Conservation (phyloP, 2,329 filamentous ascomycete species). For the Paecilomyces formosus region DNA sequence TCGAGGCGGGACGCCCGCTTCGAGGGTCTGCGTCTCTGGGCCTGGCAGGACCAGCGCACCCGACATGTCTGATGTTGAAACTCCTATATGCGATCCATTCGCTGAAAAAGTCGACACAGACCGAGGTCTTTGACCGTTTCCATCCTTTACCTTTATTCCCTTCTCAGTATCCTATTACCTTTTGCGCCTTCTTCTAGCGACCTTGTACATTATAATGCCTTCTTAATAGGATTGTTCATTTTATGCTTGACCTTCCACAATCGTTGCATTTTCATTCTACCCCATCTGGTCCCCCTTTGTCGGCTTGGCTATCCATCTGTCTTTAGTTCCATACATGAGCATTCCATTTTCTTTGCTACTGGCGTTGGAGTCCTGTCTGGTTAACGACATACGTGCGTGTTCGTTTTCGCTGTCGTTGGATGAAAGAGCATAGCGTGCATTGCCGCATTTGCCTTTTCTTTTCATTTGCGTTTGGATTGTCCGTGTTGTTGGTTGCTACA, state of each 20-base stretch:
- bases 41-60: not conserved
- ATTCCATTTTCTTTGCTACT: not conserved
- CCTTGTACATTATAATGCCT: conserved; percentile 6
- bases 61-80: not conserved
- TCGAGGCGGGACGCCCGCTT: not conserved
- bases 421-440: not conserved
- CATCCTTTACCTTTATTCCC: not conserved
- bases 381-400: not conserved
- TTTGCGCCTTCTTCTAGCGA: not conserved
- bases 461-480: not conserved
- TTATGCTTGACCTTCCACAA: not conserved
- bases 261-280: conserved; percentile 4
- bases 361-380: not conserved
- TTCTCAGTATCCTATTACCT: not conserved
- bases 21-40: not conserved
- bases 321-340: not conserved
- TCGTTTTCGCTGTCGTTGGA: not conserved
- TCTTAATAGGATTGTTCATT: not conserved
- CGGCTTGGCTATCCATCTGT: not conserved
- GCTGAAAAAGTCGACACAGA: not conserved
- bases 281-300: not conserved
- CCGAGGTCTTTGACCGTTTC: not conserved
- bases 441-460: not conserved
- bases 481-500: not conserved
- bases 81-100: not conserved